A percentile compares a stretch with the other conserved stretches of the same genome.
These are phyloP conservation scores for Cyanodermella asteris DNA, from an alignment of 2,329 filamentous ascomycete species.

Conservation along the genomic window DNA sequence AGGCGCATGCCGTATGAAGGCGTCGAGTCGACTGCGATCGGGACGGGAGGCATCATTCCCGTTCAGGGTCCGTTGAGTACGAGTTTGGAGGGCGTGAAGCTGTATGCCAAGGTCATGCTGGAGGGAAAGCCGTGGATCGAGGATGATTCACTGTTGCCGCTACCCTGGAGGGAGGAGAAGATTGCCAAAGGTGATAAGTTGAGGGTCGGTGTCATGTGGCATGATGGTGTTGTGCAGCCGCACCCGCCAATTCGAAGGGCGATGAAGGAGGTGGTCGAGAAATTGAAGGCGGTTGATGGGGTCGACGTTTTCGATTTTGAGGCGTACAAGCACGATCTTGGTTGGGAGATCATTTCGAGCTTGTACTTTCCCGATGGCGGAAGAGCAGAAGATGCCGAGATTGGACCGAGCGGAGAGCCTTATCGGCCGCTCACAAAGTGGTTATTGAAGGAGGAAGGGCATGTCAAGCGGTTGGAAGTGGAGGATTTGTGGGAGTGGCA, in stretches of 20 bases:
- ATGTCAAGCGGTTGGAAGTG: slow-evolving; percentile 20
- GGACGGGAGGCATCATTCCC: slow-evolving; percentile 23
- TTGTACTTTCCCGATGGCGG: slow-evolving; percentile 41
- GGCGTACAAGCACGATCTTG: slow-evolving; percentile 26
- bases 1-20: slow-evolving; percentile 9
- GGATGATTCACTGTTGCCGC: slow-evolving; percentile 30
- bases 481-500: slow-evolving; percentile 22
- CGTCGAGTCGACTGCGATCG: slow-evolving; percentile 5
- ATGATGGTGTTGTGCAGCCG: slow-evolving; percentile 41
- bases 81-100: slow-evolving; percentile 23
- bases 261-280: slow-evolving; percentile 23
- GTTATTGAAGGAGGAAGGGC: slow-evolving; percentile 34
- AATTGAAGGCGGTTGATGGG: slow-evolving; percentile 22
- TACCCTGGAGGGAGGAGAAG: slow-evolving; percentile 25
- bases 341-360: slow-evolving; percentile 21
- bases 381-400: slow-evolving; percentile 26
- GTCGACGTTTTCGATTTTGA: slow-evolving; percentile 31
- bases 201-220: slow-evolving; percentile 39
- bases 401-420: slow-evolving; percentile 35
- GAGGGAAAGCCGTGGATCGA: slow-evolving; percentile 26
- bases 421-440: slow-evolving; percentile 34
- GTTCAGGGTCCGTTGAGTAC: slow-evolving; percentile 34
- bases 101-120: slow-evolving; percentile 21
- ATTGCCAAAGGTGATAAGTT: slow-evolving; percentile 18
- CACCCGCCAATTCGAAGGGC: slow-evolving; percentile 43